phyloP scores from a whole-genome alignment of 2,329 filamentous ascomycete genomes.

The Metarhizium robertsii region DNA sequence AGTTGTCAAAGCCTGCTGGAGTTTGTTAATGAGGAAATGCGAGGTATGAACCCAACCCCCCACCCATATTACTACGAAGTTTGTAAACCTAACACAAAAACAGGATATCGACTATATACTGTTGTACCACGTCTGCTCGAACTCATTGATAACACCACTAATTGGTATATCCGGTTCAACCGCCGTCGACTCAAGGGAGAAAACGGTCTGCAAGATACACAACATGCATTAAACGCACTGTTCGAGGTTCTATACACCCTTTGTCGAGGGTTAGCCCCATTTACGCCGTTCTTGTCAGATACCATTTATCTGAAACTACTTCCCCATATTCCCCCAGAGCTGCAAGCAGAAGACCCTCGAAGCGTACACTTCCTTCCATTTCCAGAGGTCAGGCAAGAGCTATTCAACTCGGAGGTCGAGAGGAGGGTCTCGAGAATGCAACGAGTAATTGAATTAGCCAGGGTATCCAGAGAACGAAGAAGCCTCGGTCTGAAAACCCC shows the following conservation, averaged over 20 bases:
- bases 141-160: conserved; percentile 91
- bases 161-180: conserved; percentile 98
- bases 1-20: conserved; percentile 84
- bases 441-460: conserved; percentile 82
- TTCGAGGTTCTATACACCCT: conserved; percentile 91
- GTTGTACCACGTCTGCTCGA: conserved; percentile 77
- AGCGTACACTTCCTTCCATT: conserved; percentile 91
- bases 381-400: conserved; percentile 77
- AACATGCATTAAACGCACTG: conserved; percentile 84
- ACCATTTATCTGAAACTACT: conserved; percentile 83
- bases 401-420: conserved; percentile 82
- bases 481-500: conserved; percentile 84
- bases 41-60: conserved; percentile 37
- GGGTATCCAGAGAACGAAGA: conserved; percentile 77
- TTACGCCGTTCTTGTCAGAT: conserved; percentile 92
- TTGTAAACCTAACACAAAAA: background rate
- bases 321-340: conserved; percentile 66
- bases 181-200: conserved; percentile 85
- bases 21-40: conserved; percentile 92
- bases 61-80: background rate
- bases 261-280: conserved; percentile 79
- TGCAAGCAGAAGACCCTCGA: conserved; percentile 62
- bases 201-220: conserved; percentile 74
- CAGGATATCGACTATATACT: conserved; percentile 72
- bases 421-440: conserved; percentile 87